Evolutionary conservation across 805 yeast species (phyloP).

Genomic region (Kodamaea hsintzibuensis): DNA sequence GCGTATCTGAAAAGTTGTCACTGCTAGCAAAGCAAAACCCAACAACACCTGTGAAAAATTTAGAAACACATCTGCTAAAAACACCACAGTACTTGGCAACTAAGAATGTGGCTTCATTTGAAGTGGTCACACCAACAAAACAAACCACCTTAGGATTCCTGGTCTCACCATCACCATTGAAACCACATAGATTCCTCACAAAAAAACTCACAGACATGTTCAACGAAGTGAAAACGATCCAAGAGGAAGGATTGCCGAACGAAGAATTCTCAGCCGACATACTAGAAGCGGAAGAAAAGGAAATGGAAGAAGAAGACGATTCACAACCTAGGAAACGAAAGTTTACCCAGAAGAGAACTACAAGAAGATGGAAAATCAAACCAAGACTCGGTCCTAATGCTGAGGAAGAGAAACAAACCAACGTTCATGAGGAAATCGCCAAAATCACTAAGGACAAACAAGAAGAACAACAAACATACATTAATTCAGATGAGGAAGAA

Average conservation of each 20-base stretch:
- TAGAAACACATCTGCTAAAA: background rate
- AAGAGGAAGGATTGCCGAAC: constrained; percentile 16
- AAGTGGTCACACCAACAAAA: constrained; percentile 5
- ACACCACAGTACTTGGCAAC: background rate
- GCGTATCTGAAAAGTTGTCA: constrained; percentile 9
- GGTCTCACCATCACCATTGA: constrained; percentile 50
- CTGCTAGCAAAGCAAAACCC: background rate
- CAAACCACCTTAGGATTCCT: constrained; percentile 22
- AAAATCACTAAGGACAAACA: constrained; percentile 33
- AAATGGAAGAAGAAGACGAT: constrained; percentile 13
- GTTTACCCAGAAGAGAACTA: constrained; percentile 53
- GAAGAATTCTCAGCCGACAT: constrained; percentile 14
- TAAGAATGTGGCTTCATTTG: background rate
- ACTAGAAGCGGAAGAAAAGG: constrained; percentile 8
- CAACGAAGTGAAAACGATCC: constrained; percentile 44
- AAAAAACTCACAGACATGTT: constrained; percentile 46
- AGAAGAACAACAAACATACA: constrained; percentile 21
- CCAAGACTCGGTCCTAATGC: constrained; percentile 30
- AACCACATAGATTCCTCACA: constrained; percentile 30
- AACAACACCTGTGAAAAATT: background rate
- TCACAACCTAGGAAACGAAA: constrained; percentile 21
- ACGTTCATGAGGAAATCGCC: constrained; percentile 45
- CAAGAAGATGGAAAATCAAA: constrained; percentile 51
- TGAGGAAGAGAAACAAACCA: constrained; percentile 34
- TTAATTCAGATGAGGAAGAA: constrained; percentile 17